Base-by-base conservation (phyloP, 1,284 basidiomycete species). In the Pseudozyma sp. region DNA sequence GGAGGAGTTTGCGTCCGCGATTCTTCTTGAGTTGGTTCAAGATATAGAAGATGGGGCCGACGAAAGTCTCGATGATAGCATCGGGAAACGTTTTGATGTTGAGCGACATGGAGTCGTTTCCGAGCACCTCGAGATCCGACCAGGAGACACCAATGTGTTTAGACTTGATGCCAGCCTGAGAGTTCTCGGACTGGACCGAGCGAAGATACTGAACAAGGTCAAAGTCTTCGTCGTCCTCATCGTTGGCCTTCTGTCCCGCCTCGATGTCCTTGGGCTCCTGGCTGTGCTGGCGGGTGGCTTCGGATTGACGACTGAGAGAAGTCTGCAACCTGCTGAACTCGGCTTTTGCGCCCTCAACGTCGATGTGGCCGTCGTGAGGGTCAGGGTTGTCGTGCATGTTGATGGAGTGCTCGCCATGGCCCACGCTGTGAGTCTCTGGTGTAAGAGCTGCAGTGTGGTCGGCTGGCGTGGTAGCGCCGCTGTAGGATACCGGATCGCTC, bases 151-250 rank as follows among this genome's bases (percentile, higher is more conserved):
- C 78, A 30, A 80, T 43, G 45, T 48, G 59, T 60, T 80, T 80
- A 10, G 66, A 54, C 49, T 76, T 77, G 59, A 77, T 61, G 31
- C 77, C 77, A 7, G 65, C 70, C 10, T 67, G 48, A 2, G 90
- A 87, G 88, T 60, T 91, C 65, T 87, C 86, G 44, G 92, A 89
- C 78, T 90, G 90, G 66, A 91, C 52, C 31, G 50, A 71, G 9
- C 88, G 87, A 16, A 96, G 87, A 78, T 92, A 94, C 54, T 91
- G 91, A 34, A 89, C 88, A 8, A 95, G 87, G 83, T 93, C 89
- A 78, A 93, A 93, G 39, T 80, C 79, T 44, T 85, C 84, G 35
- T 85, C 87, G 39, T 63, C 63, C 14, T 59, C 47, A 47, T 52
- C 31, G 47, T 31, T 19, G 2, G 45, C 43, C 24, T 45, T 45